Base-by-base conservation (phyloP, 805 yeast species). In the Saturnispora mendoncae region DNA sequence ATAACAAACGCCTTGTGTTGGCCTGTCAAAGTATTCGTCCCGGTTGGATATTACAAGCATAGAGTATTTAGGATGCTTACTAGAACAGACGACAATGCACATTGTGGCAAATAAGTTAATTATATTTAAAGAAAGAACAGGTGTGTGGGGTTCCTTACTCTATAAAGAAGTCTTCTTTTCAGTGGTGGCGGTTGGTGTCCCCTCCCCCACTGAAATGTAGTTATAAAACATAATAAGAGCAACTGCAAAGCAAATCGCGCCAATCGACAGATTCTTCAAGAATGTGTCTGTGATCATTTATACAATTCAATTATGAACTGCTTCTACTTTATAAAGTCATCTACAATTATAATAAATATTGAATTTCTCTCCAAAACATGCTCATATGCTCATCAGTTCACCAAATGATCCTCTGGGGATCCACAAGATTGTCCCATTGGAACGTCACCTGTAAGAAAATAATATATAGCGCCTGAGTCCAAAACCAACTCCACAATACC, bases 401-500 rank as follows among this genome's bases (percentile, higher is more conserved):
- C 98, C 97, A 92, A 51, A 90, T 87, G 45, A 92, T 84, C 52
- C 97, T 72, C 59, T 87, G 95, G 7, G 58, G 61, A 0, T 66
- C 70, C 0, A 72, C 67, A 51, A 84, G 83, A 42, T 71, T 67
- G 0, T 57, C 63, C 96, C 96, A 87, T 8, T 56, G 49, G 51
- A 88, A 84, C 21, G 84, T 74, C 46, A 73, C 70, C 4, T 56
- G 61, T 24, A 81, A 62, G 52, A 87, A 87, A 1, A 87, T 59
- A 2, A 54, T 45, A 39, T 77, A 64, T 0, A 84, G 67, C 0
- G 66, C 59, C 1, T 68, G 56, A 50, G 84, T 79, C 46, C 87
- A 65, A 2, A 63, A 31, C 58, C 71, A 62, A 44, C 72, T 67
- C 88, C 90, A 86, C 0, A 65, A 40, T 33, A 75, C 69, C 55